These are phyloP conservation scores for Lactarius psammicola DNA, from an alignment of 768 basidiomycete genomes.

Conservation along the genomic window DNA sequence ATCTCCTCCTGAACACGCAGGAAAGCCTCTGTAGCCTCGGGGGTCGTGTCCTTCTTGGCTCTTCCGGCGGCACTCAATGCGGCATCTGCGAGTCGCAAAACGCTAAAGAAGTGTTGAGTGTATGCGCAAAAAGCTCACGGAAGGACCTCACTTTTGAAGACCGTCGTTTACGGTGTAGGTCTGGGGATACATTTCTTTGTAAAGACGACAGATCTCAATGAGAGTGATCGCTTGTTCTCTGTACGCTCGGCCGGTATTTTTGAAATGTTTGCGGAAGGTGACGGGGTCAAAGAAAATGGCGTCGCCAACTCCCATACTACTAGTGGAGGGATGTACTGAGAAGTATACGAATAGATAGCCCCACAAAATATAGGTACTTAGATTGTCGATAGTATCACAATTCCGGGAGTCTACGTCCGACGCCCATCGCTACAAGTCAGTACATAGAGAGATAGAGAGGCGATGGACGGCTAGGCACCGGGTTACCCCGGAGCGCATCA, in stretches of 20 bases:
- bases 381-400: too few species aligned
- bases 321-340: background rate
- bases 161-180: background rate
- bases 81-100: constrained; percentile 1
- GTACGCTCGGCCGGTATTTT: background rate
- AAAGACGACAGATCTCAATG: constrained; percentile 4
- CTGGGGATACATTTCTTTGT: background rate
- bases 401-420: background rate
- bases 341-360: background rate
- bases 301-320: background rate
- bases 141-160: background rate
- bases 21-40: background rate
- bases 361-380: background rate
- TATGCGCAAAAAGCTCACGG: background rate
- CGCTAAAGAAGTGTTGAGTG: background rate
- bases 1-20: background rate
- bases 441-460: background rate
- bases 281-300: background rate
- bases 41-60: background rate
- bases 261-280: background rate
- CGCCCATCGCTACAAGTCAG: background rate
- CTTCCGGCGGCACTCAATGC: constrained; percentile 1
- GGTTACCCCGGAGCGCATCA: background rate
- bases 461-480: background rate
- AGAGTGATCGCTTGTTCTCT: background rate